Evolutionary conservation across 768 basidiomycete genomes (phyloP), one percentile per base, ranked within the genome.

Genomic region (Termitomyces sp.): DNA sequence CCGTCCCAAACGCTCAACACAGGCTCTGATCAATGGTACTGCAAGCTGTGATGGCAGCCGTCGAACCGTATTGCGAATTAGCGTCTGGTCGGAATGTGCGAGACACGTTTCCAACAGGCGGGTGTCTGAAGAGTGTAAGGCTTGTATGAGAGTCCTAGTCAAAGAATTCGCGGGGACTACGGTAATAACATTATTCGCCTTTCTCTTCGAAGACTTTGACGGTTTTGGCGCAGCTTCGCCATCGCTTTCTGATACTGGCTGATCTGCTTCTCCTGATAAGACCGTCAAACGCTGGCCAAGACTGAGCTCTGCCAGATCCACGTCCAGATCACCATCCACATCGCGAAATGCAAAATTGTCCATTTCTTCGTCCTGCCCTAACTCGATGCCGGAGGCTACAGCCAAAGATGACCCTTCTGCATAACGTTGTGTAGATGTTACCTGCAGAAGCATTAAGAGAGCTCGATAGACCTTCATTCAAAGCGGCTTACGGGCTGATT

Each of bases 91-190:
- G 17, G 93, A 90, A 73, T 98, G 92, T 1, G 85, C 78, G 36
- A 96, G 76, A 75, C 95, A 96, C 31, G 89, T 89, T 70, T 97
- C 93, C 62, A 98, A 77, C 42, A 98, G 78, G 10, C 86, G 85
- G 2, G 91, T 84, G 77, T 99, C 97, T 20, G 91, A 89, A 1
- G 97, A 98, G 72, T 99, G 97, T 32, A 99, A 76, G 0, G 97
- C 96, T 76, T 99, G 97, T 60, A 96, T 92, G 53, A 99, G 82
- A 32, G 96, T 96, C 59, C 94, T 88, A 32, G 96, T 93, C 61
- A 98, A 83, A 0, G 96, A 96, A 65, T 88, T 86, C 1, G 93
- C 86, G 42, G 95, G 92, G 20, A 87, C 79, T 45, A 81, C 73
- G n/a, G 78, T 69, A 8, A 71, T 69, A 12, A 77, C 76, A 25